A percentile compares a stretch with the other conserved stretches of the same genome.
phyloP scores from a whole-genome alignment of 345 rosid genomes.

The Brassica cretica region DNA sequence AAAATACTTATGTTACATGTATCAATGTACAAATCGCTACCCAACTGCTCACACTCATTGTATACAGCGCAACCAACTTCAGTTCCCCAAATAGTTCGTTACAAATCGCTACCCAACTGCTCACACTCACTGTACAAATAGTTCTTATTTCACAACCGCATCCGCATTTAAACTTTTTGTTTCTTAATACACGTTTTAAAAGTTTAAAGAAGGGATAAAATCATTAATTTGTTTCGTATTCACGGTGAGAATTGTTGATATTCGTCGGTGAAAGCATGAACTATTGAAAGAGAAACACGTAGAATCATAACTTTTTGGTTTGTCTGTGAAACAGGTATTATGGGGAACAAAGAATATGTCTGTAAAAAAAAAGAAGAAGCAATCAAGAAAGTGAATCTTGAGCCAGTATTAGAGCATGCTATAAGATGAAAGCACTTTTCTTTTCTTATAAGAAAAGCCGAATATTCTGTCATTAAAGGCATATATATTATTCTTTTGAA shows the following conservation, averaged over 20 bases:
- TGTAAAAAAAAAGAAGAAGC: background rate
- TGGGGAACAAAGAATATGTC: background rate
- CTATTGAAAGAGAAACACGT: background rate
- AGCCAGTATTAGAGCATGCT: background rate
- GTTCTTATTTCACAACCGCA: background rate
- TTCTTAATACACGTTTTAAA: background rate
- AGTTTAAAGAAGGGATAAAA: background rate
- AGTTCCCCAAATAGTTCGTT: background rate
- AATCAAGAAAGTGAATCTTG: background rate
- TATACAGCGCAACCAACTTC: background rate
- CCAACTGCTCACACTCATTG: background rate
- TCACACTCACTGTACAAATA: background rate
- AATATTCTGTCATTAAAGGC: background rate
- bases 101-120: no score
- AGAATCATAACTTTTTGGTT: slow-evolving; percentile 10
- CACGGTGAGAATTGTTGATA: background rate
- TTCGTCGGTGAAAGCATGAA: background rate
- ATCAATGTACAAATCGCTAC: no score
- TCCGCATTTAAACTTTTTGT: background rate
- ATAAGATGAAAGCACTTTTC: background rate
- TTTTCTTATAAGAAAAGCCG: background rate
- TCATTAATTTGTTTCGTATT: background rate
- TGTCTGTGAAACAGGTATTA: background rate
- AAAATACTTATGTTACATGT: background rate
- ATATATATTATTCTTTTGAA: background rate